Percentiles rank a stretch among this genome's conserved stretches.
These are phyloP conservation scores for Mychonastes homosphaera DNA, from an alignment of 139 green algal genomes.

Conservation along the genomic window DNA sequence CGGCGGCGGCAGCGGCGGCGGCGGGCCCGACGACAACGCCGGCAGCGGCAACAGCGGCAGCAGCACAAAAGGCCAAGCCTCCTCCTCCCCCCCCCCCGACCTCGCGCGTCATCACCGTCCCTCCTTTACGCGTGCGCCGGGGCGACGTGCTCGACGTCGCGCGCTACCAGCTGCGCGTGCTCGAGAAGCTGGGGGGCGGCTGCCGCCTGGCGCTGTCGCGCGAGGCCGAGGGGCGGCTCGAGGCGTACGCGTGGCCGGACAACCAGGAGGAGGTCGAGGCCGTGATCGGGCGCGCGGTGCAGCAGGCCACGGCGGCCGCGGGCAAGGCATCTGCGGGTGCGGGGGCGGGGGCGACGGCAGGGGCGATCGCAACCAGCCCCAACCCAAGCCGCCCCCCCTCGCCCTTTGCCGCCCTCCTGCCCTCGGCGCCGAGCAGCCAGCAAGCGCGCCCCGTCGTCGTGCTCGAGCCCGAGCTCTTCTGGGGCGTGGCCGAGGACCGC, in stretches of 20 bases:
- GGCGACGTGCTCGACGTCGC: constrained; percentile 47
- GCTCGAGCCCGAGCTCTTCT: too few species aligned
- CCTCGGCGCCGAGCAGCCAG: too few species aligned
- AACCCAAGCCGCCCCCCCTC: too few species aligned
- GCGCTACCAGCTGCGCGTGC: constrained; percentile 34
- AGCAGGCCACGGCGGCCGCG: constrained; percentile 23
- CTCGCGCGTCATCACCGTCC: neutral
- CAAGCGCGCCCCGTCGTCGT: too few species aligned
- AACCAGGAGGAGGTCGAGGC: constrained; percentile 56
- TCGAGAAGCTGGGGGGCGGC: constrained; percentile 11
- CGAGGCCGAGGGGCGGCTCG: constrained; percentile 44
- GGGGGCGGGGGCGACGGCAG: neutral
- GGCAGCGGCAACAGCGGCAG: too few species aligned
- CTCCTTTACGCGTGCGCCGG: constrained; percentile 36
- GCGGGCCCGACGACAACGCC: too few species aligned
- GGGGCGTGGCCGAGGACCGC: constrained; percentile 7
- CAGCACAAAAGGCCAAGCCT: too few species aligned
- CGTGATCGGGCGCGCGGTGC: constrained; percentile 44
- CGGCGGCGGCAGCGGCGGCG: too few species aligned
- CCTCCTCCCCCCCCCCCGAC: neutral
- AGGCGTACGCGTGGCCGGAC: constrained; percentile 47
- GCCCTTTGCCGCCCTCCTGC: too few species aligned
- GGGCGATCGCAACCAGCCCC: neutral
- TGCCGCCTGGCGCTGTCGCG: constrained; percentile 29
- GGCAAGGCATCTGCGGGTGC: neutral